phyloP scores from a whole-genome alignment of 73 alveolate genomes.

The Blepharisma japonicum region DNA sequence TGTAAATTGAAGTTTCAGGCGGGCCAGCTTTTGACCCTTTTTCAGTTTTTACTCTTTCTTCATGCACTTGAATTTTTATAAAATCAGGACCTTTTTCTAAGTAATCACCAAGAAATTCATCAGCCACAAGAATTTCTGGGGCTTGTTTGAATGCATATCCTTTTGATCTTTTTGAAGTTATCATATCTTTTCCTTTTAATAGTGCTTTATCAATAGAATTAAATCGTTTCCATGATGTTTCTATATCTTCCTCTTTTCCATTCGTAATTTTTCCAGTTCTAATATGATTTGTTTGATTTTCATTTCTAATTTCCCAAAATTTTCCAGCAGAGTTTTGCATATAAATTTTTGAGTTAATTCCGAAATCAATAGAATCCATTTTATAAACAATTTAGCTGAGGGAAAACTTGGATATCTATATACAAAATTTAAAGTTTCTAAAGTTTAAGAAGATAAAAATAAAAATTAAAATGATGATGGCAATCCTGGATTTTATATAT shows the following conservation, averaged over 20 bases:
- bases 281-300: not conserved
- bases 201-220: not conserved
- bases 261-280: not conserved
- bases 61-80: not conserved
- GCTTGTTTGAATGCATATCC: not conserved
- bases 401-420: too few species aligned
- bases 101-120: not conserved
- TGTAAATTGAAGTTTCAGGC: slow-evolving; percentile 9
- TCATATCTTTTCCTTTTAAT: not conserved
- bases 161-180: not conserved
- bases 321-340: slow-evolving; percentile 4
- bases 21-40: not conserved
- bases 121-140: too few species aligned
- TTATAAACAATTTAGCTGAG: too few species aligned
- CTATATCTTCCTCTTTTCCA: too few species aligned
- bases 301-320: not conserved
- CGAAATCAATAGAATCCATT: not conserved
- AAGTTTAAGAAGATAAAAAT: too few species aligned
- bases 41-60: not conserved
- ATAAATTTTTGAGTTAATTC: not conserved
- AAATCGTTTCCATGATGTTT: not conserved
- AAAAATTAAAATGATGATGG: too few species aligned
- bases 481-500: too few species aligned
- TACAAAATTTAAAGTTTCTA: too few species aligned
- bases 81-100: not conserved